Evolutionary conservation across 805 yeast species (phyloP).

Genomic region (Yarrowia keelungensis): DNA sequence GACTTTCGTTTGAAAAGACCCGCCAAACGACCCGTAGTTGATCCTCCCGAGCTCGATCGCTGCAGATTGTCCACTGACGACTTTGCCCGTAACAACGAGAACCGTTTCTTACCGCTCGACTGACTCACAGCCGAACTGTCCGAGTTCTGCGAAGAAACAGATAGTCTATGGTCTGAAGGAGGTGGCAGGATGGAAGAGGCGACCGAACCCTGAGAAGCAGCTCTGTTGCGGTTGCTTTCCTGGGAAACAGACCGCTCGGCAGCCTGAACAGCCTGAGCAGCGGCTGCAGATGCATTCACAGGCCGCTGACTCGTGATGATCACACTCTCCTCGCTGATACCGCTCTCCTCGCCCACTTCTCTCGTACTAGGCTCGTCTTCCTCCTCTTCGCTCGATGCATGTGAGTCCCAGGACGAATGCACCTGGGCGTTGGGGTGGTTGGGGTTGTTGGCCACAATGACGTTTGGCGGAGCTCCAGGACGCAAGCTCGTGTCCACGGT

Average conservation of each 20-base stretch:
- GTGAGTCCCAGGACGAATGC: constrained; percentile 32
- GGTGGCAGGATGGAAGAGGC: constrained; percentile 21
- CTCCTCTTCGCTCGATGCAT: constrained; percentile 33
- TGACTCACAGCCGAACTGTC: constrained; percentile 16
- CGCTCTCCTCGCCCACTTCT: constrained; percentile 10
- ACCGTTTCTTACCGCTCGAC: constrained; percentile 6
- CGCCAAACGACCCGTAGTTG: constrained; percentile 8
- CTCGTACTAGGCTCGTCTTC: background rate
- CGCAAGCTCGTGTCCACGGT: constrained; percentile 27
- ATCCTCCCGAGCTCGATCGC: constrained; percentile 3
- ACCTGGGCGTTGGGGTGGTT: constrained; percentile 38
- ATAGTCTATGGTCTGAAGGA: constrained; percentile 8
- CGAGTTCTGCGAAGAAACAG: constrained; percentile 26
- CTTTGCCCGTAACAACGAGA: constrained; percentile 23
- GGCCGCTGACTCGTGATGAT: constrained; percentile 30
- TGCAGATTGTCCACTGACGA: constrained; percentile 33
- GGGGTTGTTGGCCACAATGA: constrained; percentile 22
- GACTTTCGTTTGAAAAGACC: constrained; percentile 33
- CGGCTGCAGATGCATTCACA: constrained; percentile 19
- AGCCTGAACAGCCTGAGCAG: background rate
- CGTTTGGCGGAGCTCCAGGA: background rate
- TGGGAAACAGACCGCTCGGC: too few species aligned
- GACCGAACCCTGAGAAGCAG: constrained; percentile 23
- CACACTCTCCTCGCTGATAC: constrained; percentile 20
- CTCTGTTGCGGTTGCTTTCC: background rate